phyloP scores from a whole-genome alignment of 768 basidiomycete species.

The Pulveroboletus sp. region DNA sequence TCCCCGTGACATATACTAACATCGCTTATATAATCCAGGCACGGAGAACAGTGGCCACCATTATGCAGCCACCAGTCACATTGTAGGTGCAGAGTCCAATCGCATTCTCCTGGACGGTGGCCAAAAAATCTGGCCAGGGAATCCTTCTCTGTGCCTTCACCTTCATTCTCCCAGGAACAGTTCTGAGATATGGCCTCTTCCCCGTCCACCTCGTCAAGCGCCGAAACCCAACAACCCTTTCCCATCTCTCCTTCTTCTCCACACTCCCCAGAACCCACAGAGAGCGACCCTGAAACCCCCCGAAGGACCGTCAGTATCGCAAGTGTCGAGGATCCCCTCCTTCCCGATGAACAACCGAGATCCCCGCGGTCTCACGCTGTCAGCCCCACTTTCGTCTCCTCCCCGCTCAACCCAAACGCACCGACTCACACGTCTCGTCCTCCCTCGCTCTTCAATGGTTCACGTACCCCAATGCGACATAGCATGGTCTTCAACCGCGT shows the following conservation, averaged over 20 bases:
- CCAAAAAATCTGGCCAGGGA: too few species aligned
- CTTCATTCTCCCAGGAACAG: background rate
- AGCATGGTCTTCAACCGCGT: slow-evolving; percentile 42
- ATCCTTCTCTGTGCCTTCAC: background rate
- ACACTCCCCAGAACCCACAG: slow-evolving; percentile 1
- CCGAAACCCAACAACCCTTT: slow-evolving; percentile 51
- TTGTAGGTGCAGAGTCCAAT: too few species aligned
- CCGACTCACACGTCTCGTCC: slow-evolving; percentile 12
- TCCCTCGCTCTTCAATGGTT: slow-evolving; percentile 23
- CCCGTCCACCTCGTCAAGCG: slow-evolving; percentile 45
- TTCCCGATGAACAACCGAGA: slow-evolving; percentile 13
- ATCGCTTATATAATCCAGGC: too few species aligned
- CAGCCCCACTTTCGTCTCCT: slow-evolving; percentile 40
- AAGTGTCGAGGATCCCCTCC: slow-evolving; percentile 31
- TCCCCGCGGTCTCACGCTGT: slow-evolving; percentile 26
- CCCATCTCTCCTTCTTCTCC: background rate
- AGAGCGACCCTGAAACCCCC: slow-evolving; percentile 8
- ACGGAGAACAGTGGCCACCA: too few species aligned
- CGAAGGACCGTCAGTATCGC: slow-evolving; percentile 23
- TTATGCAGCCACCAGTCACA: too few species aligned
- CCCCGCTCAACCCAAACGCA: slow-evolving; percentile 49
- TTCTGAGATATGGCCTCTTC: slow-evolving; percentile 26
- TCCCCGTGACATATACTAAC: too few species aligned
- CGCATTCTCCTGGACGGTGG: too few species aligned
- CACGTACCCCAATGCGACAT: slow-evolving; percentile 38